These are phyloP conservation scores for Trichoderma lentiforme DNA, from an alignment of 2,329 filamentous ascomycete species.

Conservation along the genomic window DNA sequence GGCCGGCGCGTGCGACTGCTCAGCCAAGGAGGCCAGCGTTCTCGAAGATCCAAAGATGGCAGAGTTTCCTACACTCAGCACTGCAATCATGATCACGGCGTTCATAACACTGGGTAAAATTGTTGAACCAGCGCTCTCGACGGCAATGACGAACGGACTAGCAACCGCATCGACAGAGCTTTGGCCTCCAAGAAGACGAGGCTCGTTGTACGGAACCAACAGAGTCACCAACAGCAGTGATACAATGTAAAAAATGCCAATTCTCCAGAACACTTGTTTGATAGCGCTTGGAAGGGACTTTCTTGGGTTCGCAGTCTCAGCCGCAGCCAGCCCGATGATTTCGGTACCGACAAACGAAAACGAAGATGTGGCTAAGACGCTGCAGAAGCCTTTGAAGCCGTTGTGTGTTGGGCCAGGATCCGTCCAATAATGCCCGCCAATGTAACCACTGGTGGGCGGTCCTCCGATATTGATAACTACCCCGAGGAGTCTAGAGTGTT, in stretches of 20 bases:
- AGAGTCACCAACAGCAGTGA: not conserved
- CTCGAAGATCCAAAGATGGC: not conserved
- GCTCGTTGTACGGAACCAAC: not conserved
- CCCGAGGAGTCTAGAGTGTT: not conserved
- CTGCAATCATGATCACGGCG: not conserved
- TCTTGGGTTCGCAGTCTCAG: not conserved
- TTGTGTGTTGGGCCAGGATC: not conserved
- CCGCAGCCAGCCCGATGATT: not conserved
- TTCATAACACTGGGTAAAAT: constrained; percentile 8
- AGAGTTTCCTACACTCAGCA: constrained; percentile 4
- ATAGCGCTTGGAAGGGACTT: constrained; percentile 2
- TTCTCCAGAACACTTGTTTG: constrained; percentile 9
- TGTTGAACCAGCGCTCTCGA: not conserved
- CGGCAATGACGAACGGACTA: not conserved
- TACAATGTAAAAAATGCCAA: not conserved
- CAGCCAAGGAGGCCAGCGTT: not conserved
- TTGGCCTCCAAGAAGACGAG: not conserved
- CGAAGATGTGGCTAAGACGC: not conserved
- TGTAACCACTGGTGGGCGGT: not conserved
- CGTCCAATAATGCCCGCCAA: not conserved
- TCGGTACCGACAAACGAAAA: constrained; percentile 7
- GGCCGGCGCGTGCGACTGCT: not conserved
- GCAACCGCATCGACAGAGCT: not conserved
- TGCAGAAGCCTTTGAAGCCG: constrained; percentile 3
- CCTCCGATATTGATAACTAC: constrained; percentile 4